Evolutionary conservation across 1,139 yeast genomes (phyloP).

Genomic region (Kodamaea sp.): DNA sequence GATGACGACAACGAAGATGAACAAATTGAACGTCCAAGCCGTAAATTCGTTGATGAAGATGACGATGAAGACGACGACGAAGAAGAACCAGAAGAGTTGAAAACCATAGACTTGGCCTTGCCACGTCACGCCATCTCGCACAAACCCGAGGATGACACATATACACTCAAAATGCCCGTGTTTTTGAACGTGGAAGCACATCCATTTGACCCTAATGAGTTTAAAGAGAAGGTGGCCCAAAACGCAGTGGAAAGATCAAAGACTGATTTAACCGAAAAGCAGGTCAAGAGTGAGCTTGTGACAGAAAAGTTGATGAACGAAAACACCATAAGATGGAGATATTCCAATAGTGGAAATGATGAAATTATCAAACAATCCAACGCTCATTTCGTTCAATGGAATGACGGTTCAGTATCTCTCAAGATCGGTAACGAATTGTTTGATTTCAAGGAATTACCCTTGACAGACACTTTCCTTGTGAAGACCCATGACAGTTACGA

Average conservation of each 20-base stretch:
- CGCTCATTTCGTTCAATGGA: conserved; percentile 90
- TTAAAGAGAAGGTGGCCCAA: conserved; percentile 54
- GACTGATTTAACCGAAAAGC: conserved; percentile 32
- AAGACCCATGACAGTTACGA: conserved; percentile 73
- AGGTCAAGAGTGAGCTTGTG: conserved; percentile 44
- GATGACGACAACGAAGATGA: conserved; percentile 43
- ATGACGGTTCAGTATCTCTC: conserved; percentile 83
- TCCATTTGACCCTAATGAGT: conserved; percentile 80
- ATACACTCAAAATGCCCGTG: conserved; percentile 73
- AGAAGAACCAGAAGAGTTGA: conserved; percentile 40
- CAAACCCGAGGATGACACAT: conserved; percentile 43
- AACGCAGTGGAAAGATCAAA: conserved; percentile 47
- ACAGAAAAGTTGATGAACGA: conserved; percentile 63
- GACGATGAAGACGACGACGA: conserved; percentile 34
- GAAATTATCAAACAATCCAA: conserved; percentile 81
- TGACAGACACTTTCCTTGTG: conserved; percentile 72
- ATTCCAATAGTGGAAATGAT: conserved; percentile 63
- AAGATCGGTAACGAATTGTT: conserved; percentile 87
- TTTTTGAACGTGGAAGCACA: conserved; percentile 80
- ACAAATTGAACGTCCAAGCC: conserved; percentile 19
- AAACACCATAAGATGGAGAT: conserved; percentile 92
- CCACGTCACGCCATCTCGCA: conserved; percentile 72
- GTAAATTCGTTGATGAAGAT: conserved; percentile 15
- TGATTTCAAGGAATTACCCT: conserved; percentile 69
- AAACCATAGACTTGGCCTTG: conserved; percentile 59